Base-by-base conservation (phyloP, 2,329 filamentous ascomycete species). In the Cercospora canescens region DNA sequence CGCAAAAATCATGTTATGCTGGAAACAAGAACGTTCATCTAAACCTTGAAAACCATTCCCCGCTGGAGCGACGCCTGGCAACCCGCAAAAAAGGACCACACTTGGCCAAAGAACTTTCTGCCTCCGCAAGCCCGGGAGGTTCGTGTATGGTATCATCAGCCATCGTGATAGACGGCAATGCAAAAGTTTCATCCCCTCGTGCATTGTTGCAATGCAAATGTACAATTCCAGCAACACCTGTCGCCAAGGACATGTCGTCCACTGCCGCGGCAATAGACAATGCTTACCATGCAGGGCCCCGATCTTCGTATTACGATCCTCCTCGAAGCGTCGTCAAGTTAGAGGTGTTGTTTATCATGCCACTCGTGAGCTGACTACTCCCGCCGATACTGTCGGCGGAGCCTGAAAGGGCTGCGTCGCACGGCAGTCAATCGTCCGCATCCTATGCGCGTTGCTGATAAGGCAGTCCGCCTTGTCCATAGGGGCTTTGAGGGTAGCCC, bases 401-500 rank as follows among this genome's bases (percentile, higher is more conserved):
- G 52, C 28, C 30, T 56, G 28, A 18, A 30, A 52, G 54, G 16
- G n/a, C n/a, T 63, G 37, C 41, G 37, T 56, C 62, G 62, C 39
- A 45, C 62, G 58, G 28, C 52, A 52, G 48, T 63, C 52, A 45
- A 30, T 26, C 56, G 48, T 32, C 39, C 21, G 12, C 37, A 24
- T 34, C 18, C 61, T 71, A 69, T 62, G 70, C 60, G 50, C 60
- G 76, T 70, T 77, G 76, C 70, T 77, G 76, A 69, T 85, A 84
- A 75, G 82, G 82, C 71, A 82, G 77, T 72, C 80, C 80, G 70
- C 81, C 80, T 67, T 78, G 79, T 34, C 73, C 78, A 72, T 84
- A 85, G 16, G 83, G 82, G 65, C 82, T 84, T 71, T 82, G 82
- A 28, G 82, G 82, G 70, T 84, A 84, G 76, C 81, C 83, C 73